Conservation (phyloP, 257 asterid species). For the Ajuga chamaepitys region DNA sequence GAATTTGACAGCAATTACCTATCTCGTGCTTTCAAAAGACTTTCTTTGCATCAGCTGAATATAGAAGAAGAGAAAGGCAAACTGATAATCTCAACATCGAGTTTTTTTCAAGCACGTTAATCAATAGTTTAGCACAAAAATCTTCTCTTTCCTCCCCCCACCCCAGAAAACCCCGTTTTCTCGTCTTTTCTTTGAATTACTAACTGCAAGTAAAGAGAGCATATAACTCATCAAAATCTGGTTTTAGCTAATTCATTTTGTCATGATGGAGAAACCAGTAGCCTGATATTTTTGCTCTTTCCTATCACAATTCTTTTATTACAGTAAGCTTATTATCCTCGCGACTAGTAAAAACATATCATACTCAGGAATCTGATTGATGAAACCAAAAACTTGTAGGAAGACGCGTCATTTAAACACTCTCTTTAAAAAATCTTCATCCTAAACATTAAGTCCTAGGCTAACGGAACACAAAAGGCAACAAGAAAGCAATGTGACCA, state of each 20-base stretch:
- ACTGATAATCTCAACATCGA: neutral
- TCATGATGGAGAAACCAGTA: neutral
- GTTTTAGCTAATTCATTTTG: neutral
- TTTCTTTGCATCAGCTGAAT: neutral
- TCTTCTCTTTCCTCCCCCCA: neutral
- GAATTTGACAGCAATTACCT: neutral
- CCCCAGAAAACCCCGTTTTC: neutral
- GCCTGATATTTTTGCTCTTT: neutral
- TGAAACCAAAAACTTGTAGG: neutral
- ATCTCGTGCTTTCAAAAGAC: neutral
- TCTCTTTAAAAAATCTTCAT: neutral
- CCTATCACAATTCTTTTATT: neutral
- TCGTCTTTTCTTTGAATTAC: neutral
- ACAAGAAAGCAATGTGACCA: neutral
- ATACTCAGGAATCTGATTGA: neutral
- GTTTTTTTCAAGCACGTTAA: too few species aligned
- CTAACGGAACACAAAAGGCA: neutral
- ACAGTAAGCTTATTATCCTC: neutral
- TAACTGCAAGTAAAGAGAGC: neutral
- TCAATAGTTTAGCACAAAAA: too few species aligned
- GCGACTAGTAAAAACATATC: neutral
- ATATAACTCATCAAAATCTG: neutral
- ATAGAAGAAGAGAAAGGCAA: neutral
- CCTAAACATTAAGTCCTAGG: neutral
- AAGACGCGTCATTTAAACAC: neutral